Evolutionary conservation across 495 filamentous ascomycete species (phyloP).

Genomic region (Sphaerosporella brunnea): DNA sequence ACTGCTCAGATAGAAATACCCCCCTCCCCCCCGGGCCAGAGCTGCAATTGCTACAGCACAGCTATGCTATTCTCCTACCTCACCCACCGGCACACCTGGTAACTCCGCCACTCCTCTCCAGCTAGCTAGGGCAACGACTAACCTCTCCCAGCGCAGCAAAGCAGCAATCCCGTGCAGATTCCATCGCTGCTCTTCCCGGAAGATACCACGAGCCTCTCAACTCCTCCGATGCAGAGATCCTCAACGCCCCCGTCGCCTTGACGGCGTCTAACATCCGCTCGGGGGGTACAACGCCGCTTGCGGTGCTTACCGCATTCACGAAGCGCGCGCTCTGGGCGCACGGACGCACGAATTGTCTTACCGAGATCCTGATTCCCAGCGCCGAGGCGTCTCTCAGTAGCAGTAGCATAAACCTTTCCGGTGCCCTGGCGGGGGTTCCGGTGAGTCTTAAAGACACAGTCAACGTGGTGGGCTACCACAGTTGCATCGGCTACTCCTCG

Average conservation of each 20-base stretch:
- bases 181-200: conserved; percentile 47
- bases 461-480: conserved; percentile 71
- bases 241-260: conserved; percentile 56
- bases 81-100: conserved; percentile 44
- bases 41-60: conserved; percentile 3
- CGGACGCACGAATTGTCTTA: conserved; percentile 74
- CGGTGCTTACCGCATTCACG: conserved; percentile 75
- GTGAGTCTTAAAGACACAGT: conserved; percentile 80
- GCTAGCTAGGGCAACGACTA: not conserved
- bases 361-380: conserved; percentile 66
- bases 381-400: conserved; percentile 44
- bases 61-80: conserved; percentile 38
- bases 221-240: conserved; percentile 40
- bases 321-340: conserved; percentile 77
- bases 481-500: conserved; percentile 62
- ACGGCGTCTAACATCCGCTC: conserved; percentile 65
- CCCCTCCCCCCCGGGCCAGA: not conserved
- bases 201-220: conserved; percentile 50
- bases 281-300: conserved; percentile 42
- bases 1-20: not conserved
- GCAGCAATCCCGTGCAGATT: conserved; percentile 49
- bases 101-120: conserved; percentile 1
- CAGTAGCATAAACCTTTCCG: conserved; percentile 50
- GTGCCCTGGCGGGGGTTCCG: conserved; percentile 78
- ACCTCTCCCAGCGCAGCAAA: conserved; percentile 47